These are phyloP conservation scores for Mucuna pruriens DNA, from an alignment of 306 rosid species.

Conservation along the genomic window DNA sequence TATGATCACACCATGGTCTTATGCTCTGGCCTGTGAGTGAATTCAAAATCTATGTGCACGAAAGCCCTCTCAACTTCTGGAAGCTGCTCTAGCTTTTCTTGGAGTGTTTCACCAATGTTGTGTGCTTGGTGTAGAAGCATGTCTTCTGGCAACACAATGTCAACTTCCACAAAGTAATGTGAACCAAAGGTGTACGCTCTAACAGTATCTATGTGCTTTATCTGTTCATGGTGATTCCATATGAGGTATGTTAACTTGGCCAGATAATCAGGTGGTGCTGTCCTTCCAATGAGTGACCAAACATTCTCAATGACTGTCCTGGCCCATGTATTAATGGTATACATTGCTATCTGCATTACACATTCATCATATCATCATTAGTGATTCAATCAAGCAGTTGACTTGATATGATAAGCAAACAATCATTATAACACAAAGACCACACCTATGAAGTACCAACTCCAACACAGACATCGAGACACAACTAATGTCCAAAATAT, in stretches of 20 bases:
- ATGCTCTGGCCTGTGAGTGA: slow-evolving; percentile 80
- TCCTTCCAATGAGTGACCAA: slow-evolving; percentile 67
- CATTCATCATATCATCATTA: slow-evolving; percentile 9
- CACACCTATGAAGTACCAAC: too few species aligned
- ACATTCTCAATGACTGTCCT: slow-evolving; percentile 83
- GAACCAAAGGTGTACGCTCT: slow-evolving; percentile 86
- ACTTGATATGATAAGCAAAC: slow-evolving; percentile 14
- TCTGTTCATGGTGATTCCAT: slow-evolving; percentile 84
- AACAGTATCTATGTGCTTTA: slow-evolving; percentile 81
- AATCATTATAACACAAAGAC: not conserved
- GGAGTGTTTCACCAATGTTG: slow-evolving; percentile 81
- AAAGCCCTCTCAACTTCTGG: slow-evolving; percentile 88
- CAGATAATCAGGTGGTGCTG: slow-evolving; percentile 81
- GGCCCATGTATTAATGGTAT: slow-evolving; percentile 80
- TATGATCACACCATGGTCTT: slow-evolving; percentile 59
- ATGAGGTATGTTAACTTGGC: slow-evolving; percentile 72
- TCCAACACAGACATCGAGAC: too few species aligned
- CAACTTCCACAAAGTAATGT: slow-evolving; percentile 82
- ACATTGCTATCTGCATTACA: slow-evolving; percentile 72
- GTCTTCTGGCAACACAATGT: slow-evolving; percentile 74
- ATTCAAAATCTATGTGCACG: slow-evolving; percentile 84
- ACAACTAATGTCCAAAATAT: too few species aligned
- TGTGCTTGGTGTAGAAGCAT: slow-evolving; percentile 72
- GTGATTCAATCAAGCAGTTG: not conserved
- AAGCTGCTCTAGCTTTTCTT: slow-evolving; percentile 75